phyloP scores from a whole-genome alignment of 2,329 filamentous ascomycete species.

The Drechslerella dactyloides region DNA sequence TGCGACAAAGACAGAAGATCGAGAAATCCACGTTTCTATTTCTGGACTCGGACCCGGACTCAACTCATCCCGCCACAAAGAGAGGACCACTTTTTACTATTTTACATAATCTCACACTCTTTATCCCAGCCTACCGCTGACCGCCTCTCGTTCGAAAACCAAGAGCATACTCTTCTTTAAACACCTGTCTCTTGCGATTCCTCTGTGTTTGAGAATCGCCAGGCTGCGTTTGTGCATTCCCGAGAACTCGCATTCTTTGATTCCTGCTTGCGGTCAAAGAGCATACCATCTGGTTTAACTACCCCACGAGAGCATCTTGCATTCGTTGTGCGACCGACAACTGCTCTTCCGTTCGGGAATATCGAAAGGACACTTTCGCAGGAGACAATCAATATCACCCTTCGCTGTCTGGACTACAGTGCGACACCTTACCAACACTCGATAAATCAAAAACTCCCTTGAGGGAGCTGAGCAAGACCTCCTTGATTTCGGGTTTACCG shows the following conservation, averaged over 20 bases:
- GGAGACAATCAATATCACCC: slow-evolving; percentile 19
- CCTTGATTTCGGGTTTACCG: slow-evolving; percentile 47
- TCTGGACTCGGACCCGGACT: slow-evolving; percentile 32
- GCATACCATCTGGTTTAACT: slow-evolving; percentile 50
- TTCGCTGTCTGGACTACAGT: slow-evolving; percentile 49
- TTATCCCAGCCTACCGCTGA: slow-evolving; percentile 18
- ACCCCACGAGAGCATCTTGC: slow-evolving; percentile 47
- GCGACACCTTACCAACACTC: slow-evolving; percentile 12
- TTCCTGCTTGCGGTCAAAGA: slow-evolving; percentile 51
- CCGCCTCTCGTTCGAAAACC: slow-evolving; percentile 33
- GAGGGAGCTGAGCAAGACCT: slow-evolving; percentile 50
- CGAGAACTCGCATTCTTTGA: slow-evolving; percentile 50
- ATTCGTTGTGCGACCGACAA: slow-evolving; percentile 17
- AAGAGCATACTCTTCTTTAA: slow-evolving; percentile 29
- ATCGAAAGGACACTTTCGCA: slow-evolving; percentile 32
- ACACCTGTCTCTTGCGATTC: slow-evolving; percentile 33
- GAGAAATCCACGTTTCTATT: slow-evolving; percentile 8
- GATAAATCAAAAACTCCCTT: slow-evolving; percentile 30
- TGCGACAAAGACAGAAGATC: slow-evolving; percentile 46
- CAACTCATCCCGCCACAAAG: slow-evolving; percentile 36
- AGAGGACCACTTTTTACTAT: slow-evolving; percentile 29
- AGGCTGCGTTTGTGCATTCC: slow-evolving; percentile 50
- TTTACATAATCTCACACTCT: slow-evolving; percentile 49
- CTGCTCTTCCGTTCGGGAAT: slow-evolving; percentile 10
- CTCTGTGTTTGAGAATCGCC: slow-evolving; percentile 49